phyloP scores from a whole-genome alignment of 2,329 filamentous ascomycete species.

The Dichotomopilus funicola region DNA sequence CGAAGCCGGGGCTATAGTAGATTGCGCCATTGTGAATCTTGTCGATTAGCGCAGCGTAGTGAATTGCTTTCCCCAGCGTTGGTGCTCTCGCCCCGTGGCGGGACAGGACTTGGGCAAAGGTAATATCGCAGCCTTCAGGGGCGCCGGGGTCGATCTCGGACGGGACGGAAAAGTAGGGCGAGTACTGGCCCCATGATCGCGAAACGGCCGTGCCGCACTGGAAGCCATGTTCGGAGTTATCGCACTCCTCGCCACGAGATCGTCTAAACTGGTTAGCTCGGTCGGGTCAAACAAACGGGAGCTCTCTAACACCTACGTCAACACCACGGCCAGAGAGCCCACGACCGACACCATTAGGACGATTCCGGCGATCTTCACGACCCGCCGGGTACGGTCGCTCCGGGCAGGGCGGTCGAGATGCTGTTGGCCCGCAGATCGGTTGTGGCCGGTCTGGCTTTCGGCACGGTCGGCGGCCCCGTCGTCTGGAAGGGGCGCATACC shows the following conservation, averaged over 20 bases:
- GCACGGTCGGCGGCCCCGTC: background rate
- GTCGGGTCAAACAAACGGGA: background rate
- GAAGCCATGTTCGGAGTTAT: conserved; percentile 51
- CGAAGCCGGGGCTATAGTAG: conserved; percentile 55
- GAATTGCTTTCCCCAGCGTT: conserved; percentile 57
- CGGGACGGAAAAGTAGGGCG: conserved; percentile 71
- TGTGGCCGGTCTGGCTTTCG: background rate
- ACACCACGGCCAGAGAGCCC: conserved; percentile 16
- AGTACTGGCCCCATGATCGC: conserved; percentile 80
- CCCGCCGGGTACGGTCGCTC: background rate
- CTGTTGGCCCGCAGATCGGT: background rate
- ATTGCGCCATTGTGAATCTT: conserved; percentile 55
- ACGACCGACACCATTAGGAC: conserved; percentile 6
- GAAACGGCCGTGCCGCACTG: conserved; percentile 56
- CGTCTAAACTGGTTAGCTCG: conserved; percentile 6
- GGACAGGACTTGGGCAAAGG: conserved; percentile 74
- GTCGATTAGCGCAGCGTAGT: conserved; percentile 58
- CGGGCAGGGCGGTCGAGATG: too few relatives aligned
- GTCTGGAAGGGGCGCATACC: conserved; percentile 7
- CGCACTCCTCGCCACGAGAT: conserved; percentile 37
- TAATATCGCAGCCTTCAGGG: conserved; percentile 64
- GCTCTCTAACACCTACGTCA: conserved; percentile 19
- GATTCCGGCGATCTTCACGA: conserved; percentile 4
- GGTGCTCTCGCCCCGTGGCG: conserved; percentile 82
- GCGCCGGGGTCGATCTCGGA: conserved; percentile 55